Conservation (phyloP, 2,329 filamentous ascomycete species). For the Plectosphaerella plurivora region DNA sequence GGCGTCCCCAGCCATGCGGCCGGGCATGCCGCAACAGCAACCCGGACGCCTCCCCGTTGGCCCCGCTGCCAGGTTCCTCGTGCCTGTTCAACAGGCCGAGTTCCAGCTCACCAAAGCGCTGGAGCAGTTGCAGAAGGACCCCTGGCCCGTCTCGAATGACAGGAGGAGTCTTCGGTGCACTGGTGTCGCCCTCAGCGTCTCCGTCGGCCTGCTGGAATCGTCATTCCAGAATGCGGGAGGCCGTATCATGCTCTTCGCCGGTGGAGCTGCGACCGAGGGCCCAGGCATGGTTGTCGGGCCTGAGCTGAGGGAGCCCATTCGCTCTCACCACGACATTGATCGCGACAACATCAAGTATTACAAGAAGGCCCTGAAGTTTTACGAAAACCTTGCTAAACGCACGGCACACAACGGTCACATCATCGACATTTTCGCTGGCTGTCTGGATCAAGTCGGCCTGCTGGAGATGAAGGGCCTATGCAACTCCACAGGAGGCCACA, state of each 20-base stretch:
- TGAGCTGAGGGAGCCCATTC: slow-evolving; percentile 91
- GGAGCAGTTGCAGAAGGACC: slow-evolving; percentile 92
- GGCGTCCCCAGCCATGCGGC: slow-evolving; percentile 66
- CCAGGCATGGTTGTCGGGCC: slow-evolving; percentile 96
- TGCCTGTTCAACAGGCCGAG: slow-evolving; percentile 93
- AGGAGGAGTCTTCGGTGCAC: slow-evolving; percentile 87
- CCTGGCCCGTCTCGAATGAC: slow-evolving; percentile 95
- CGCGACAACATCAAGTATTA: slow-evolving; percentile 99
- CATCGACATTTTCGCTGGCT: slow-evolving; percentile 96
- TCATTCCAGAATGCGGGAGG: slow-evolving; percentile 95
- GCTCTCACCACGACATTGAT: slow-evolving; percentile 98
- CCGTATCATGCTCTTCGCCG: slow-evolving; percentile 95
- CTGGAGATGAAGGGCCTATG: slow-evolving; percentile 97
- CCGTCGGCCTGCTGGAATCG: slow-evolving; percentile 85
- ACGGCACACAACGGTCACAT: slow-evolving; percentile 96
- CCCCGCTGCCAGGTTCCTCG: slow-evolving; percentile 81
- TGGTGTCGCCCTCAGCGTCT: slow-evolving; percentile 93
- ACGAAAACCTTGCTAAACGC: slow-evolving; percentile 88
- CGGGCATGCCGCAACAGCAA: slow-evolving; percentile 67
- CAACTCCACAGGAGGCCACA: slow-evolving; percentile 95
- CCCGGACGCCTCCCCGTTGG: slow-evolving; percentile 74
- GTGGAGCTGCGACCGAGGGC: slow-evolving; percentile 90
- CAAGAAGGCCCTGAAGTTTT: slow-evolving; percentile 99
- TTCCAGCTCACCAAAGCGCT: slow-evolving; percentile 95
- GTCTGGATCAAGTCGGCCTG: slow-evolving; percentile 92